These are phyloP conservation scores for Populus nigra DNA, from an alignment of 345 rosid genomes.

Conservation along the genomic window DNA sequence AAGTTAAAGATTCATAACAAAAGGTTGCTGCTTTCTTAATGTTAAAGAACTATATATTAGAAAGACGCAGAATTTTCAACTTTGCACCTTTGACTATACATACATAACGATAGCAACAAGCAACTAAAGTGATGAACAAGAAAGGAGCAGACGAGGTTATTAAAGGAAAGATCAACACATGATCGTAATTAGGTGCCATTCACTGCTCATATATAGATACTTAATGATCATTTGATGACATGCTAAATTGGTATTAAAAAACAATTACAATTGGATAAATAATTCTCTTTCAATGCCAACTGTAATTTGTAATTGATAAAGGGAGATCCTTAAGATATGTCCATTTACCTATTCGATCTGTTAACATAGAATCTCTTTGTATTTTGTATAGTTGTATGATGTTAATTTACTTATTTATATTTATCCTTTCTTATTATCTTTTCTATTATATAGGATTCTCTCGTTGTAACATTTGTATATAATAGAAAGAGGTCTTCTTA, in stretches of 20 bases:
- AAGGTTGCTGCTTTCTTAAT: constrained; percentile 14
- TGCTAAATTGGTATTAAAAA: too few relatives aligned
- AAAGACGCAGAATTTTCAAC: constrained; percentile 25
- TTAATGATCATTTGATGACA: background rate
- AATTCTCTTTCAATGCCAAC: background rate
- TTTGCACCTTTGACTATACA: constrained; percentile 12
- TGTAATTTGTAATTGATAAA: too few relatives aligned
- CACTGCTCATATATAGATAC: background rate
- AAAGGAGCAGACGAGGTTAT: background rate
- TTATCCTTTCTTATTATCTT: too few relatives aligned
- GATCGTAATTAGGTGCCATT: background rate
- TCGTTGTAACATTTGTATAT: too few relatives aligned
- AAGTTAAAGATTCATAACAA: constrained; percentile 25
- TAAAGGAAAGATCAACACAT: constrained; percentile 1
- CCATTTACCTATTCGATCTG: too few relatives aligned
- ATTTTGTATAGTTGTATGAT: too few relatives aligned
- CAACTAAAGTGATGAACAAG: background rate
- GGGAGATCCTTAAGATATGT: too few relatives aligned
- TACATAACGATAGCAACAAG: background rate
- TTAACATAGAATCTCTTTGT: too few relatives aligned
- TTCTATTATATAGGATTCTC: too few relatives aligned
- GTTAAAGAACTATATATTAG: background rate
- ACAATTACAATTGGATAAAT: background rate
- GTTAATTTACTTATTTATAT: too few relatives aligned
- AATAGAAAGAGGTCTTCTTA: too few relatives aligned